Evolutionary conservation across 495 filamentous ascomycete species (phyloP), one percentile per base, ranked within the genome.

Genomic region (Lindgomyces ingoldianus): DNA sequence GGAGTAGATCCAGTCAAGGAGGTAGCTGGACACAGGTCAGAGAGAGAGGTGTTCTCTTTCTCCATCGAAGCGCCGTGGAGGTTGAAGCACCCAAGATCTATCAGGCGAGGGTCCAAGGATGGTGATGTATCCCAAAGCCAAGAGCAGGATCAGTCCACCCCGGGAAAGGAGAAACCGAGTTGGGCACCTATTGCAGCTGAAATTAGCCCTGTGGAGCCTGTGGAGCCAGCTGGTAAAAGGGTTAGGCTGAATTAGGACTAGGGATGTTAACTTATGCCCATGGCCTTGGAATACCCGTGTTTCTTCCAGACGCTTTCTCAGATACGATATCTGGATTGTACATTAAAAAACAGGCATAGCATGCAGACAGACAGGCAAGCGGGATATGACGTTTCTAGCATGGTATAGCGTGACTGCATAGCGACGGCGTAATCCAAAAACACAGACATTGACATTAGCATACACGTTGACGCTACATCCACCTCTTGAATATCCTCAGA

Each of bases 11-110:
- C 24, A 18, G 61, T 60, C 24, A 64, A 63, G 30, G 52, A 60
- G 12, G 50, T 64, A 9, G 62, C 52, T 12, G 21, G 42, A 2
- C 57, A 52, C 46, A 64, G 61, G 42, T 41, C 52, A 1, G 55
- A 66, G 19, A 36, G 63, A 19, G 69, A 73, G 44, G 29, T 73
- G 22, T 65, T 73, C 54, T 73, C 69, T 1, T 73, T 73, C 47
- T 71, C 71, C 4, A 67, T 73, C 33, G 63, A 67, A 19, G 65
- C 69, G 22, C 71, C 68, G 4, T 71, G 64, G 64, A 60, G n/a
- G 8, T 50, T 71, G 14, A 64, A 60, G 47, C 39, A 55, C 19
- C 49, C 68, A 11, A 24, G 49, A 19, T 70, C 67, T 4, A 52
- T 64, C 19, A 19, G 50, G 16, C 21, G 49, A 11, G 46, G n/a